phyloP scores from a whole-genome alignment of 345 rosid genomes.

The Passiflora organensis region DNA sequence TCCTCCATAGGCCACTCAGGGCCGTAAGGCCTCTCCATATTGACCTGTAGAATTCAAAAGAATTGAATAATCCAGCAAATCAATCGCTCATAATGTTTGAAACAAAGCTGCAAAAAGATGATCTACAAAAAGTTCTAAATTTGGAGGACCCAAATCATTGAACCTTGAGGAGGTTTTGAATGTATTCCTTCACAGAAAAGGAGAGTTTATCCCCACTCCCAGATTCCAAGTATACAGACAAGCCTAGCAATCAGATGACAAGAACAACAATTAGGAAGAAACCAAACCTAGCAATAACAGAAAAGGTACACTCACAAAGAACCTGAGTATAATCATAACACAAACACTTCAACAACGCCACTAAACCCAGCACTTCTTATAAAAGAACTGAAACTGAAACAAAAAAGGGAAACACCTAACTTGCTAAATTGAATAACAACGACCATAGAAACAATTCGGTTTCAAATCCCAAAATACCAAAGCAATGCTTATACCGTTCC shows the following conservation, averaged over 20 bases:
- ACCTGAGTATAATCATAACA: background rate
- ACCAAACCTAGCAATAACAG: background rate
- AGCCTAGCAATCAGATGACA: slow-evolving; percentile 35
- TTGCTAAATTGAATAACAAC: background rate
- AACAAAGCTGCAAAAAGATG: no score
- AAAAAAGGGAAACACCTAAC: background rate
- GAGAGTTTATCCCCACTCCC: slow-evolving; percentile 70
- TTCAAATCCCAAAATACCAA: background rate
- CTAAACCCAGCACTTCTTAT: no score
- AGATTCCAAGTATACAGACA: slow-evolving; percentile 53
- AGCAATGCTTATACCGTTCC: slow-evolving; percentile 40
- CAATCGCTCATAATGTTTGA: no score
- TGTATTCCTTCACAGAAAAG: slow-evolving; percentile 39
- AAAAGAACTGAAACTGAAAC: background rate
- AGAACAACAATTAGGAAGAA: background rate
- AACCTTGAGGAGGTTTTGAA: slow-evolving; percentile 65
- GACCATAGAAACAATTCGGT: background rate
- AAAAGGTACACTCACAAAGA: background rate
- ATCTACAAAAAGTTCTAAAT: background rate
- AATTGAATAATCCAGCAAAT: background rate
- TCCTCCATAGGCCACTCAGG: slow-evolving; percentile 70
- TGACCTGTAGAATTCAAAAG: slow-evolving; percentile 33
- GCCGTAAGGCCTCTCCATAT: slow-evolving; percentile 73
- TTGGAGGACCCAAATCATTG: background rate
- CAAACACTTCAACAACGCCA: background rate